These are phyloP conservation scores for Ehretia macrophylla DNA, from an alignment of 257 asterid species.

Conservation along the genomic window DNA sequence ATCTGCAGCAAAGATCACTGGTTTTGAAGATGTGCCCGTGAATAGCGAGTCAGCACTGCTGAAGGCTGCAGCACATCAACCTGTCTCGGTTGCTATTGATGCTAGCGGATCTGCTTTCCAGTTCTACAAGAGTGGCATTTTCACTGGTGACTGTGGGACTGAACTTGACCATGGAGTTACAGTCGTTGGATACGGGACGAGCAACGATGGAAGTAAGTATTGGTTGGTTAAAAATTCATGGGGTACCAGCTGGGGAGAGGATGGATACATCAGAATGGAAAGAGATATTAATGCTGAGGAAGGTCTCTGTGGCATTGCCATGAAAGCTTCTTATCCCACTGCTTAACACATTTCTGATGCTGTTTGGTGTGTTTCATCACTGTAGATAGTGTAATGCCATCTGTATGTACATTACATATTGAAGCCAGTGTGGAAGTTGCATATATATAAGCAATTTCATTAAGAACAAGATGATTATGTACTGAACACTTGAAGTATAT, in stretches of 20 bases:
- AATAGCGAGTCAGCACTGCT: conserved; percentile 25
- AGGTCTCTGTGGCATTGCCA: conserved; percentile 41
- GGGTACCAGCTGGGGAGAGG: conserved; percentile 38
- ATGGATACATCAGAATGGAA: conserved; percentile 34
- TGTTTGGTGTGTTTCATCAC: too few relatives aligned
- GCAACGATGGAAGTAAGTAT: conserved; percentile 21
- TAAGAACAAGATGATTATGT: too few relatives aligned
- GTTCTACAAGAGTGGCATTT: conserved; percentile 33
- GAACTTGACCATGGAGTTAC: conserved; percentile 37
- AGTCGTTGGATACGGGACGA: conserved; percentile 31
- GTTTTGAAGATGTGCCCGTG: conserved; percentile 32
- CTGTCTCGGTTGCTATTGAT: conserved; percentile 33
- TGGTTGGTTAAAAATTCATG: conserved; percentile 43
- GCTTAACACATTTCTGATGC: conserved; percentile 8
- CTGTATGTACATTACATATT: too few relatives aligned
- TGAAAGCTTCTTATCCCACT: conserved; percentile 41
- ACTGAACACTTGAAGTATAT: too few relatives aligned
- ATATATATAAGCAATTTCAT: too few relatives aligned
- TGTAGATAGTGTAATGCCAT: too few relatives aligned
- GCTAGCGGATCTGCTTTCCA: conserved; percentile 31
- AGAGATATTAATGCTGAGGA: conserved; percentile 26
- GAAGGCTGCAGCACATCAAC: conserved; percentile 32
- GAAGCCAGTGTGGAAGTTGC: too few relatives aligned
- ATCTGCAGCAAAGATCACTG: conserved; percentile 20
- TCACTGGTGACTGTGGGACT: conserved; percentile 38